phyloP scores from a whole-genome alignment of 257 asterid species.

The Catharanthus roseus region DNA sequence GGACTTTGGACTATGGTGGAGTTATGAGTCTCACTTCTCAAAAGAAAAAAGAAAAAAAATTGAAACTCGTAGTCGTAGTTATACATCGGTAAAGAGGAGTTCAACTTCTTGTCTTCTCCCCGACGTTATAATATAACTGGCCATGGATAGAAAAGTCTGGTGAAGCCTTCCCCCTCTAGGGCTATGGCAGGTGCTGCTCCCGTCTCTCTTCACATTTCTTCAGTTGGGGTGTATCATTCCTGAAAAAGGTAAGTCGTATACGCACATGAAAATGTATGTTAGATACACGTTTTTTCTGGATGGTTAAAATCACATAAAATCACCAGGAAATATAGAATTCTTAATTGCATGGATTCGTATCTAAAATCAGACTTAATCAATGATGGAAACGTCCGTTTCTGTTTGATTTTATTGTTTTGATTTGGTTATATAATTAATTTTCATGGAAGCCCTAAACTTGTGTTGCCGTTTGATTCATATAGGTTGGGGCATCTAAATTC shows the following conservation, averaged over 20 bases:
- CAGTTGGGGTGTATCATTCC: conserved; percentile 17
- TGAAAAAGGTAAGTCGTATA: neutral
- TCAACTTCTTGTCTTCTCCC: neutral
- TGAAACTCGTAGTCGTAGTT: conserved; percentile 1
- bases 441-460: conserved; percentile 5
- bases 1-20: conserved; percentile 1
- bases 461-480: conserved; percentile 7
- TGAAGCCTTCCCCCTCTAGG: neutral
- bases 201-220: neutral
- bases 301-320: neutral
- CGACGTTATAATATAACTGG: neutral
- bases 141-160: conserved; percentile 1
- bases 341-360: neutral
- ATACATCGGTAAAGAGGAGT: neutral
- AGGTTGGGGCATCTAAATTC: conserved; percentile 15
- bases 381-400: neutral
- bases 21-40: neutral
- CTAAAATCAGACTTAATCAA: neutral
- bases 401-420: conserved; percentile 1
- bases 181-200: conserved; percentile 19
- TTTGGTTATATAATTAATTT: conserved; percentile 4
- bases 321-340: too few relatives aligned
- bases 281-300: neutral
- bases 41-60: neutral
- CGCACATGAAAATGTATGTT: conserved; percentile 4